Evolutionary conservation across 2,329 filamentous ascomycete species (phyloP), one percentile per base, ranked within the genome.

Genomic region (Claviceps africana): DNA sequence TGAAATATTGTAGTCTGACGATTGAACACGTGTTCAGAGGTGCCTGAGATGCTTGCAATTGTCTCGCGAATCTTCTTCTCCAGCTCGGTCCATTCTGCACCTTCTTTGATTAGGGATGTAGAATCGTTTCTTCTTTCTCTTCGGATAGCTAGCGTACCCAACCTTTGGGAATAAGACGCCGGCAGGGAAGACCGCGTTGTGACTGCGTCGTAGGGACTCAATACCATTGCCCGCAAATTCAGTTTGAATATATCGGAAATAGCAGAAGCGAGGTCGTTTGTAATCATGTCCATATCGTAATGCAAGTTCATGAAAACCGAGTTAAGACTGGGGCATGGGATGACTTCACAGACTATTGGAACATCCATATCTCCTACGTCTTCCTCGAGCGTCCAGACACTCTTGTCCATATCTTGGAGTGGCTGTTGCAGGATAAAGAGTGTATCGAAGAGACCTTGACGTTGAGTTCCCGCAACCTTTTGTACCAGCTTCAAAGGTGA

Each of bases 401-500:
- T 58, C 5, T 64, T 58, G 48, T 84, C 76, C 56, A 86, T 74
- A 2, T 76, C 70, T 33, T 79, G 76, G 7, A 71, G 60, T 0
- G 77, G 72, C 44, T 83, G 82, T 61, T 96, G 90, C 11, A 95
- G 70, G 48, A 96, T 77, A 17, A 96, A 70, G 31, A 95, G 68
- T 1, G 85, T 86, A 62, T 95, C 87, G 63, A 95, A 95, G 0
- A 95, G 69, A 13, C 73, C 73, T 19, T 67, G 67, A 1, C 75
- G 73, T 1, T 60, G 57, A 2, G 53, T 74, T 63, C 53, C 65
- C 54, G 56, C 68, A 59, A 61, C 70, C 57, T 58, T 72, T 59
- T 91, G 88, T 15, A 95, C 81, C 0, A 75, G 76, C 25, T 89
- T 78, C 28, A 95, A 67, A 1, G 88, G 79, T 0, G 84, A 86